phyloP scores from a whole-genome alignment of 1,284 basidiomycete species.

The Peniophora sp. region DNA sequence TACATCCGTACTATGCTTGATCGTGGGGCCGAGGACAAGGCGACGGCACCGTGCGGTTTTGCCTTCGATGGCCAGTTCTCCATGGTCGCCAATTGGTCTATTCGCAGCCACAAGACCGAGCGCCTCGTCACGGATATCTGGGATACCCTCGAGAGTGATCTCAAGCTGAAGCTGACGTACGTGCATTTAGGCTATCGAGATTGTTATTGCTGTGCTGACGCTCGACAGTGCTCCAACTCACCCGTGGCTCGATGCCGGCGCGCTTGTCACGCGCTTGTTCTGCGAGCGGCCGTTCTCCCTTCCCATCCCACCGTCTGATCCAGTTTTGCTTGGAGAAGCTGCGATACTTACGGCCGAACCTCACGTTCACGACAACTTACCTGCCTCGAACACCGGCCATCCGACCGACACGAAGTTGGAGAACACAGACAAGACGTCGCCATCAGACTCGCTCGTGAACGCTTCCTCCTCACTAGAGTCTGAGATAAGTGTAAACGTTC shows the following conservation, averaged over 20 bases:
- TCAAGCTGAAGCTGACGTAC: background rate
- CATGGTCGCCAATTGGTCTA: background rate
- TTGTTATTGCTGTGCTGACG: background rate
- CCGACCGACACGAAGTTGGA: too few relatives aligned
- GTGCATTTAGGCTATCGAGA: background rate
- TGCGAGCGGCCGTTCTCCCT: background rate
- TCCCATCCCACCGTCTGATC: background rate
- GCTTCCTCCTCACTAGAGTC: too few relatives aligned
- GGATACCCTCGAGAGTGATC: background rate
- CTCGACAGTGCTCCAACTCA: background rate
- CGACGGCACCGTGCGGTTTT: background rate
- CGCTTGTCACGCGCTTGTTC: background rate
- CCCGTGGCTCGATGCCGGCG: background rate
- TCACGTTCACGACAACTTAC: too few relatives aligned
- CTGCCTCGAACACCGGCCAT: too few relatives aligned
- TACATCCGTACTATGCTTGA: background rate
- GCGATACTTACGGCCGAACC: too few relatives aligned
- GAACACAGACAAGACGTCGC: too few relatives aligned
- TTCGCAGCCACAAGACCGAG: background rate
- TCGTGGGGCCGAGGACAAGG: background rate
- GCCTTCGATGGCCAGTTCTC: background rate
- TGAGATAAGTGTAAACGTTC: too few relatives aligned
- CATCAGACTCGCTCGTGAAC: too few relatives aligned
- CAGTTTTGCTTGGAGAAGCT: background rate
- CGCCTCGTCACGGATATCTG: background rate